These are phyloP conservation scores for Aspergillus pseudoviridinutans DNA, from an alignment of 2,329 filamentous ascomycete genomes.

Conservation along the genomic window DNA sequence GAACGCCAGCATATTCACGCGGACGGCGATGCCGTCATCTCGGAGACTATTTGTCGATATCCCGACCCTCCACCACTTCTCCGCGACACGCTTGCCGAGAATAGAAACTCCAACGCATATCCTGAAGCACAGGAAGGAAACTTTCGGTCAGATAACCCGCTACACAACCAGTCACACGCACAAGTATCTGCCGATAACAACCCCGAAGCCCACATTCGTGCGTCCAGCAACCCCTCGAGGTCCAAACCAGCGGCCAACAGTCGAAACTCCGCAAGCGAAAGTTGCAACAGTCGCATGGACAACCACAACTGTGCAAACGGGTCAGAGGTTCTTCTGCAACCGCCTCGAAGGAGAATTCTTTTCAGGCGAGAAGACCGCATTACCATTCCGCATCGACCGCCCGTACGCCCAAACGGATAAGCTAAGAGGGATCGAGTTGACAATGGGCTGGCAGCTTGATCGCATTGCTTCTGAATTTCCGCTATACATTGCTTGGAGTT, in stretches of 20 bases:
- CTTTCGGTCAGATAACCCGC: not conserved
- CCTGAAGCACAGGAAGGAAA: not conserved
- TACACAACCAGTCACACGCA: not conserved
- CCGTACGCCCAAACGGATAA: too few species aligned
- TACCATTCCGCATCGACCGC: too few species aligned
- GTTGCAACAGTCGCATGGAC: not conserved
- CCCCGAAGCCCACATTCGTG: not conserved
- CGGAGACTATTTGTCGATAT: conserved; percentile 7
- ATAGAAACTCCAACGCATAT: conserved; percentile 1
- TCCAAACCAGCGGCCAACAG: not conserved
- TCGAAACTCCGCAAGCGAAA: not conserved
- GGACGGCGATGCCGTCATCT: not conserved
- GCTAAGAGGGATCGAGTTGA: too few species aligned
- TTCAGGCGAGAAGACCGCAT: not conserved
- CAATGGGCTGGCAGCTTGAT: too few species aligned
- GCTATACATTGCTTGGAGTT: too few species aligned
- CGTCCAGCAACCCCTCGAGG: not conserved
- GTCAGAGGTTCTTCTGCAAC: not conserved
- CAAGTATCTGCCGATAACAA: conserved; percentile 1
- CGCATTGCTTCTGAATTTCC: too few species aligned
- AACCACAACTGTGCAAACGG: not conserved
- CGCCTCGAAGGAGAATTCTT: not conserved
- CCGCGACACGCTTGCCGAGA: not conserved
- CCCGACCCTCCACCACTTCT: conserved; percentile 3
- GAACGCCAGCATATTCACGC: not conserved